A percentile compares a stretch with the other conserved stretches of the same genome.
Conservation (phyloP, 2,329 filamentous ascomycete genomes). For the Aspergillus brunneoviolaceus region DNA sequence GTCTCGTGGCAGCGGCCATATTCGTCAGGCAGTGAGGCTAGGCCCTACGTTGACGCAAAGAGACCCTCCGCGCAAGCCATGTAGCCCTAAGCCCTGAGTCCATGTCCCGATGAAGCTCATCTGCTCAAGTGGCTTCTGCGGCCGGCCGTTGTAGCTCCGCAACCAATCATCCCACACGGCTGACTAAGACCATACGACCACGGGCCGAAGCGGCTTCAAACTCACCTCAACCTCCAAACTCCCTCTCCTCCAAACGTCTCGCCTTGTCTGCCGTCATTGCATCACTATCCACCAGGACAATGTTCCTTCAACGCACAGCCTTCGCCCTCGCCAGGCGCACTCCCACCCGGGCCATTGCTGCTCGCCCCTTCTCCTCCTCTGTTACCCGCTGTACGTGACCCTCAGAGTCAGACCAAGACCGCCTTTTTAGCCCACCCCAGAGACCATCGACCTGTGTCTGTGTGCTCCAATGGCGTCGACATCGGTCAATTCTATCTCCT, state of each 20-base stretch:
- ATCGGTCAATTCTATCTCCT: neutral
- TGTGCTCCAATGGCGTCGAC: conserved; percentile 24
- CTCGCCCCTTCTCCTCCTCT: conserved; percentile 48
- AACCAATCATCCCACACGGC: conserved; percentile 26
- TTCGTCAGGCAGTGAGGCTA: neutral
- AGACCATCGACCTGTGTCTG: conserved; percentile 18
- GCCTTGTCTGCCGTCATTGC: conserved; percentile 24
- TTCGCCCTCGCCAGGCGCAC: conserved; percentile 48
- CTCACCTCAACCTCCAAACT: conserved; percentile 39
- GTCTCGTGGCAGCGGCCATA: neutral
- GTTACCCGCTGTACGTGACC: conserved; percentile 47
- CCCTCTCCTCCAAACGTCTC: conserved; percentile 30
- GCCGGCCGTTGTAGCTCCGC: conserved; percentile 18
- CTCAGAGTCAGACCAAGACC: conserved; percentile 27
- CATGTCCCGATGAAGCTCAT: conserved; percentile 15
- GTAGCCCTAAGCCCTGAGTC: conserved; percentile 23
- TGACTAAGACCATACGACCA: conserved; percentile 27
- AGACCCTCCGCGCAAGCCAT: neutral
- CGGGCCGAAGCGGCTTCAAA: conserved; percentile 43
- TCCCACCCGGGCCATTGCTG: conserved; percentile 43
- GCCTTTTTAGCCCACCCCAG: conserved; percentile 15
- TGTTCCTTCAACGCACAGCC: conserved; percentile 50
- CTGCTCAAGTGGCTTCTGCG: conserved; percentile 16
- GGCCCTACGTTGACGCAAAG: neutral
- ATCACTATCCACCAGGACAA: conserved; percentile 32